Conservation (phyloP, 2,329 filamentous ascomycete species). For the Aspergillus nomiae region DNA sequence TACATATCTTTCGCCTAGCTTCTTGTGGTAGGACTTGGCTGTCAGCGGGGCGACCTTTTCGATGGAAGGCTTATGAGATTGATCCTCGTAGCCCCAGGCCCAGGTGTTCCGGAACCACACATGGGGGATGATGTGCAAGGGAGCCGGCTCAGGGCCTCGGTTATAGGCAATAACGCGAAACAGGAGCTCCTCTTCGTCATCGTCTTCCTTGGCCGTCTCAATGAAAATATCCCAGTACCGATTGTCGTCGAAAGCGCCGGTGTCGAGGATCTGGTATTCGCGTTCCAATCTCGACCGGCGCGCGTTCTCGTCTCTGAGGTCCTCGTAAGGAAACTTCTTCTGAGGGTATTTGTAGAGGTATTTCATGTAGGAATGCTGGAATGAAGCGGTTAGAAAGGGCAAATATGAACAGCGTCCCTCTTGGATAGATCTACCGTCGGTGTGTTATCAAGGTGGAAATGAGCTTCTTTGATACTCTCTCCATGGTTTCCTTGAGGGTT, state of each 20-base stretch:
- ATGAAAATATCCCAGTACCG: constrained; percentile 97
- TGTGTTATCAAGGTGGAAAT: constrained; percentile 95
- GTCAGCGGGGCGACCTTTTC: constrained; percentile 65
- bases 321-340: constrained; percentile 85
- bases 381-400: background rate
- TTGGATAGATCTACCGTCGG: constrained; percentile 58
- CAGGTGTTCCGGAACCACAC: constrained; percentile 98
- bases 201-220: constrained; percentile 90
- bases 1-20: constrained; percentile 79
- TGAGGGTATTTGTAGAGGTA: constrained; percentile 98
- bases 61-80: constrained; percentile 79
- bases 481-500: constrained; percentile 98
- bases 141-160: constrained; percentile 84
- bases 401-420: background rate
- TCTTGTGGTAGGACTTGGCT: constrained; percentile 75
- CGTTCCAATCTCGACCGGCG: constrained; percentile 72
- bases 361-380: constrained; percentile 96
- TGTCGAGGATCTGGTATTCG: constrained; percentile 92
- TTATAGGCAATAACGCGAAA: constrained; percentile 98
- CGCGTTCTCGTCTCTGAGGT: constrained; percentile 82
- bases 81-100: constrained; percentile 83
- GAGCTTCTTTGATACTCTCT: constrained; percentile 93
- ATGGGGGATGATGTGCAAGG: constrained; percentile 89
- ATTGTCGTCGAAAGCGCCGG: constrained; percentile 82
- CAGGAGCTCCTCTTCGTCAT: constrained; percentile 85